A percentile compares a stretch with the other conserved stretches of the same genome.
Evolutionary conservation across 208 protist genomes (phyloP).

Genomic region (Herpetomonas samuelpessoai): DNA sequence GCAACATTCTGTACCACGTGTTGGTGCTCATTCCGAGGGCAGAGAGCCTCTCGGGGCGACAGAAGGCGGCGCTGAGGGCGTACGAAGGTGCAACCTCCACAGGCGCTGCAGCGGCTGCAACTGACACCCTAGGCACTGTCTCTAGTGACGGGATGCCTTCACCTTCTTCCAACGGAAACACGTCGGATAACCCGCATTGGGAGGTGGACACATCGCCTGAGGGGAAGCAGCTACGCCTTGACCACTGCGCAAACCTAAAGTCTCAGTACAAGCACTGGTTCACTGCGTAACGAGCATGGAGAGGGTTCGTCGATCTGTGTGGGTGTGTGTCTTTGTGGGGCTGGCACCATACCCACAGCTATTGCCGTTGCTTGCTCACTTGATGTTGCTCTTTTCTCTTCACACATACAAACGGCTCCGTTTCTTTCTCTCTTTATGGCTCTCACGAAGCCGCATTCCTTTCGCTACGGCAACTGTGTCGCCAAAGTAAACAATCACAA

Average conservation of each 20-base stretch:
- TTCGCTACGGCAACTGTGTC: not conserved
- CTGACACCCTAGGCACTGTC: no score
- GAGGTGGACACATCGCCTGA: not conserved
- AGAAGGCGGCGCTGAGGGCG: constrained; percentile 36
- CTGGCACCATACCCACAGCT: not conserved
- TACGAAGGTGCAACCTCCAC: constrained; percentile 31
- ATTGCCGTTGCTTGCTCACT: constrained; percentile 2
- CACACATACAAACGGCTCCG: no score
- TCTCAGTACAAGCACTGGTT: constrained; percentile 63
- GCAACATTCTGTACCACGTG: constrained; percentile 47
- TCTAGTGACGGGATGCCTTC: not conserved
- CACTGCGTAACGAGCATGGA: not conserved
- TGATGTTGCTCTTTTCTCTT: no score
- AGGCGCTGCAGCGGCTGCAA: not conserved
- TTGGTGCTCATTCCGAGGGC: constrained; percentile 67
- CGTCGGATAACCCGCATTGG: not conserved
- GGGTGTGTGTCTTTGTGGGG: constrained; percentile 17
- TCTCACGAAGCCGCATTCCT: constrained; percentile 2
- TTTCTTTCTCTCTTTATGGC: constrained; percentile 8
- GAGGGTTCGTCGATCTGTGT: not conserved
- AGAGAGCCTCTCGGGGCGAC: constrained; percentile 52
- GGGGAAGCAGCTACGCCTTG: constrained; percentile 14
- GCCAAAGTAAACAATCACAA: no score
- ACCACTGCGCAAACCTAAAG: constrained; percentile 46
- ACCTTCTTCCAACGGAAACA: no score